Conservation (phyloP, 305 asterid genomes). For the Solanum aculeatissimum region DNA sequence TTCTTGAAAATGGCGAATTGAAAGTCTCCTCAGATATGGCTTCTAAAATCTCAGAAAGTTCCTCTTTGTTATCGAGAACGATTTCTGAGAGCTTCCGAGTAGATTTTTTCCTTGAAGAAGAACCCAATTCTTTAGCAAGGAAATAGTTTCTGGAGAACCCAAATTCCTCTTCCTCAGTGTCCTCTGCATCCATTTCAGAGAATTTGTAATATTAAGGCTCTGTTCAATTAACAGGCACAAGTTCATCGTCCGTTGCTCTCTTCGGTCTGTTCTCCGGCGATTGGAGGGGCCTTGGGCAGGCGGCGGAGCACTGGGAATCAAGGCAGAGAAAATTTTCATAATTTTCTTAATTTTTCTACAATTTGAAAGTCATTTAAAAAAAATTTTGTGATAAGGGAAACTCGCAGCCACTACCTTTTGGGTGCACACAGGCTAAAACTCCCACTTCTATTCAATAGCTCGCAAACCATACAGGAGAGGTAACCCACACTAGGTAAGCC, state of each 20-base stretch:
- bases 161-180: slow-evolving; percentile 73
- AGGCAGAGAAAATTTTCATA: no score
- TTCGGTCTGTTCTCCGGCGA: neutral
- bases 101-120: slow-evolving; percentile 58
- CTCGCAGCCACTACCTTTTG: no score
- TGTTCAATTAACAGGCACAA: neutral
- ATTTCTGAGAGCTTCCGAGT: slow-evolving; percentile 57
- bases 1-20: no score
- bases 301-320: neutral
- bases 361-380: no score
- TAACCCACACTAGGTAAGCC: no score
- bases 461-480: no score
- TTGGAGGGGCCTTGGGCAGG: neutral
- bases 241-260: neutral
- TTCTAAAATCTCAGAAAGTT: no score
- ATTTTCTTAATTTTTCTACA: no score
- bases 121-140: slow-evolving; percentile 61
- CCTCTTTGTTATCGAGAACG: slow-evolving; percentile 68
- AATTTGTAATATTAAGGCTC: neutral
- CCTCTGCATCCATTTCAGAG: slow-evolving; percentile 31
- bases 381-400: no score
- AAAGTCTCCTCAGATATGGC: no score
- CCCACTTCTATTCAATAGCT: no score
- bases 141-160: slow-evolving; percentile 90
- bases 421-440: no score